Base-by-base conservation (phyloP, 768 basidiomycete species). In the Amanita brunnescens region DNA sequence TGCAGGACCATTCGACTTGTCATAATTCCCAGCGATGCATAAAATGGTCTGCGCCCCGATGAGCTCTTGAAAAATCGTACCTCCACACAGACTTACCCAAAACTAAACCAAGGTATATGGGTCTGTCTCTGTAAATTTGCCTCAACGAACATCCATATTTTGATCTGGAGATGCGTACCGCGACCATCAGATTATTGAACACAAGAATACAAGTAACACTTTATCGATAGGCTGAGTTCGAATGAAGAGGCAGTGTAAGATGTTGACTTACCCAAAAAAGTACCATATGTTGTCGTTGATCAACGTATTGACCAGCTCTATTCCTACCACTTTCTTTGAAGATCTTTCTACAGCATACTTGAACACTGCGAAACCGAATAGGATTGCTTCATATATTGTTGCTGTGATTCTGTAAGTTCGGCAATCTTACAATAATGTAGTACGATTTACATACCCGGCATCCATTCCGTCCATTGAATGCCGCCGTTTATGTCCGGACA, bases 61-160 rank as follows among this genome's bases (percentile, higher is more conserved):
- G 48, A 44, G 6, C 3, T 14, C 37, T n/a, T 8, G 1, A 29
- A 5, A 14, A 13, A 5, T 8, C 13, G 10, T 10, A n/a, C 64
- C 10, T 21, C 3, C 2, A 12, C 10, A 8, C 33, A 21, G 8
- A 38, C 37, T 49, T 18, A 68, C 70, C 63, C 69, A 54, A 74
- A 74, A 51, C 75, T 72, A 51, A 77, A 75, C 74, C 74, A 77
- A 1, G 74, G 75, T 33, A 76, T 74, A 37, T 64, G 64, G 0
- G 73, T 74, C 2, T 69, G 55, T 14, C 67, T 69, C 72, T 75
- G 32, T 13, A 38, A 30, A 34, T 3, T 5, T 14, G 40, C 16
- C 9, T 24, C n/a, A 16, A 4, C 34, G 32, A 14, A 42, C 26
- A 5, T 33, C 23, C 20, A 7, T 23, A 18, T 9, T 26, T 6